Evolutionary conservation across 2,329 filamentous ascomycete species (phyloP).

Genomic region (Ophiostoma novo-ulmi): DNA sequence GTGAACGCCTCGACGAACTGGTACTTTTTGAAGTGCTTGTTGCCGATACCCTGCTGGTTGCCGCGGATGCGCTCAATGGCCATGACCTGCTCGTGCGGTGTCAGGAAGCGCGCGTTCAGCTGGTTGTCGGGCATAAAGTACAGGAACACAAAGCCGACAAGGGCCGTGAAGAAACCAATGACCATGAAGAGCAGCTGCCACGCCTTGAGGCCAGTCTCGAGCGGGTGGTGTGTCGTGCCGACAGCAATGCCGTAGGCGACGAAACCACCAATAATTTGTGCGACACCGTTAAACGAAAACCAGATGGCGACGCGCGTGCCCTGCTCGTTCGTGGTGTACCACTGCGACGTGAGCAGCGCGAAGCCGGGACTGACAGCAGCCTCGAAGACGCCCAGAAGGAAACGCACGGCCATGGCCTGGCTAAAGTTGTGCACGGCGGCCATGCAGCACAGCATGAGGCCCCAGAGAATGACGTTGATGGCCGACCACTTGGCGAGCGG

Average conservation of each 20-base stretch:
- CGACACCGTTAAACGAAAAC: slow-evolving; percentile 54
- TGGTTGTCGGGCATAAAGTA: slow-evolving; percentile 44
- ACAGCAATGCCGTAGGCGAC: slow-evolving; percentile 42
- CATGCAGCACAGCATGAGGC: slow-evolving; percentile 52
- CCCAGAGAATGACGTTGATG: slow-evolving; percentile 61
- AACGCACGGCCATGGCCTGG: slow-evolving; percentile 59
- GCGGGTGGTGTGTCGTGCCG: slow-evolving; percentile 41
- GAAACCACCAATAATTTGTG: slow-evolving; percentile 39
- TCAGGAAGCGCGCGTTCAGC: slow-evolving; percentile 44
- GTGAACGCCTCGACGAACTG: slow-evolving; percentile 46
- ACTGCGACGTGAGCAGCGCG: slow-evolving; percentile 62
- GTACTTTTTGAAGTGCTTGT: slow-evolving; percentile 61
- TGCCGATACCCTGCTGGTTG: slow-evolving; percentile 62
- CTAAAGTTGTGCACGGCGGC: slow-evolving; percentile 56
- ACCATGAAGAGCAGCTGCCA: slow-evolving; percentile 62
- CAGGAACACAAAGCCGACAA: slow-evolving; percentile 45
- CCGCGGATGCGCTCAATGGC: slow-evolving; percentile 49
- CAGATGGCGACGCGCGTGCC: slow-evolving; percentile 58
- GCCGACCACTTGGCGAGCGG: slow-evolving; percentile 63
- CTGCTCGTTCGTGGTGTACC: slow-evolving; percentile 68
- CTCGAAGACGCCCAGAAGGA: slow-evolving; percentile 65
- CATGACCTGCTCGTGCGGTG: slow-evolving; percentile 54
- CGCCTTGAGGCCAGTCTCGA: slow-evolving; percentile 39
- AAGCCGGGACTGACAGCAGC: slow-evolving; percentile 65
- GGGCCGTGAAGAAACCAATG: slow-evolving; percentile 48